Evolutionary conservation across 1,284 basidiomycete genomes (phyloP), one percentile per base, ranked within the genome.

Genomic region (Moniliophthora roreri): DNA sequence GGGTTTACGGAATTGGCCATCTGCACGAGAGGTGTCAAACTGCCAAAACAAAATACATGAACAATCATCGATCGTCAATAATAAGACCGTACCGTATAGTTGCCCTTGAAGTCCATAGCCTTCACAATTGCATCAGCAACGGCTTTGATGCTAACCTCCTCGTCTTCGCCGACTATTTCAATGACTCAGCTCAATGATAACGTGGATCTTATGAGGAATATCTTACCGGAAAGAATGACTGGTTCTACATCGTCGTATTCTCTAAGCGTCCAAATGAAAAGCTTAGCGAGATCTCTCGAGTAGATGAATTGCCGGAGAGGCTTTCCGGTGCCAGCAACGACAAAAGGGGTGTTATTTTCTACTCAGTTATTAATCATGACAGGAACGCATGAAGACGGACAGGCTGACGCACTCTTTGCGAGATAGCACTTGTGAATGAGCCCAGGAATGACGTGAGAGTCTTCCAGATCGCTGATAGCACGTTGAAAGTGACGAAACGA

Each of bases 301-400:
- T 92, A 95, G 69, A 95, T 94, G 70, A 96, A 96, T 69, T 96
- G 93, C 28, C 93, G 83, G 34, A 95, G 78, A 4, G 93, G 93
- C 61, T 88, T 91, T 36, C 93, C 93, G 0, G 89, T 87, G 5
- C 93, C 93, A 51, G 82, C 73, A n/a, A 95, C 88, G 48, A 86
- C 75, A 70, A 95, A 93, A 1, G 89, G 85, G 1, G 87, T 90
- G 51, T 78, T 79, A 65, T 92, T 91, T 70, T 91, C 92, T 94
- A 66, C 24, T 39, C 24, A 46, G 42, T 58, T 21, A 36, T 24
- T 38, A 35, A 20, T n/a, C 40, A 38, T 24, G 38, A 53, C 38
- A 44, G 51, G 39, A 23, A 47, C 48, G 13, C 20, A 15, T 0
- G 40, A 37, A 51, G 45, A 16, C 2, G 36, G 48, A 8, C 11